Evolutionary conservation across 2,329 filamentous ascomycete species (phyloP).

Genomic region (Lachnellula suecica): DNA sequence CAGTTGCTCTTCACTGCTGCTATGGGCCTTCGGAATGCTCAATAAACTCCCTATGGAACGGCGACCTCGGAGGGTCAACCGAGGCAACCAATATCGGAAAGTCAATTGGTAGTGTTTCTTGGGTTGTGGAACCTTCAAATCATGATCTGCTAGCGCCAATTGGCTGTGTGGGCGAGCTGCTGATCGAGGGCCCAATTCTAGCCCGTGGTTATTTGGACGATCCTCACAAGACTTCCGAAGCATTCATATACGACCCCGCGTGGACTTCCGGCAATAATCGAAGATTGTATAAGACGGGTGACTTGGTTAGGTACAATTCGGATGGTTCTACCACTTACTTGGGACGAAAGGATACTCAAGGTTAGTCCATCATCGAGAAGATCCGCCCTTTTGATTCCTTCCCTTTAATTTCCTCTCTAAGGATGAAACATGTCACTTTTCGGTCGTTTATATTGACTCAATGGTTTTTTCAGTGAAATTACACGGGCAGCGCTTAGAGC

Average conservation of each 20-base stretch:
- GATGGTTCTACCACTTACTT: constrained; percentile 60
- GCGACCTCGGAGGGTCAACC: constrained; percentile 2
- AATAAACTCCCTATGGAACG: constrained; percentile 9
- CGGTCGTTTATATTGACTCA: too few species aligned
- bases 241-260: constrained; percentile 14
- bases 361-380: not conserved
- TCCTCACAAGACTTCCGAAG: constrained; percentile 9
- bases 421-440: too few species aligned
- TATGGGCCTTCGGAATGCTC: constrained; percentile 22
- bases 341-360: constrained; percentile 61
- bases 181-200: constrained; percentile 22
- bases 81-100: constrained; percentile 14
- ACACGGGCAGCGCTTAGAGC: constrained; percentile 61
- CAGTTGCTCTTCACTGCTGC: constrained; percentile 10
- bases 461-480: constrained; percentile 49
- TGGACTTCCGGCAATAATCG: constrained; percentile 15
- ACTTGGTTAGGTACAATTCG: constrained; percentile 46
- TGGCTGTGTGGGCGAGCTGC: constrained; percentile 20
- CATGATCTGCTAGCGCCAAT: constrained; percentile 14
- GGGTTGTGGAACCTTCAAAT: constrained; percentile 15
- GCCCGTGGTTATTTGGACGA: constrained; percentile 23
- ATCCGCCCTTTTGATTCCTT: not conserved
- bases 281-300: constrained; percentile 35
- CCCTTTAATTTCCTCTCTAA: not conserved
- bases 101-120: constrained; percentile 5